Base-by-base conservation (phyloP, 163 green algal genomes). In the Chlorella variabilis region DNA sequence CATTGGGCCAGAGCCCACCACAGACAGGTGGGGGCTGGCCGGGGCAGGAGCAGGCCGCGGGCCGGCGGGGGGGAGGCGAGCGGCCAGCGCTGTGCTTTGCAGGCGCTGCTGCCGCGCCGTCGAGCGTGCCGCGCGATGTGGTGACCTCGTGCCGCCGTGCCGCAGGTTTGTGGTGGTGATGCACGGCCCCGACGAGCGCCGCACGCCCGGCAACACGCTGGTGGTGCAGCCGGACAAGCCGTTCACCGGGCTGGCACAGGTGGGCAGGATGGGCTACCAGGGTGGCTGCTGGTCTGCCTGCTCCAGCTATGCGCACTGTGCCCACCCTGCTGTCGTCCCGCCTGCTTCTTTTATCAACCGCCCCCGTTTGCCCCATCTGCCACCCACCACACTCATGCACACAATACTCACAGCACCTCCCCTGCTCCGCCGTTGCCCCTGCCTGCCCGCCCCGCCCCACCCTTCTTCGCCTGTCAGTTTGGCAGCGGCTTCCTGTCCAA, bases 191-290 rank as follows among this genome's bases (percentile, higher is more conserved):
- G 94, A 98, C 73, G 93, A 97, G 79, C 87, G 94, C 27, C 88
- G 93, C 42, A 96, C 95, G 3, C 96, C 96, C 0, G 96, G 96
- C 78, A 98, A 99, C 91, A 99, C 96, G 1, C 90, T 99, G 77
- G 95, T 95, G 25, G 96, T 99, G 84, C 93, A 98, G 85, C 90
- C 94, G 0, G 93, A 98, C 86, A 97, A 96, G 82, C 96, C 97
- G 0, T 99, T 93, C 85, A 80, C 74, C 0, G 74, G 74, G 2
- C 38, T 71, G 38, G 54, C 23, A 48, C 70, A 77, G 70, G 70
- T 66, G 70, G 29, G 42, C 4, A 20, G n/a, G n/a, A n/a, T n/a
- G n/a, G n/a, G n/a, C n/a, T n/a, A n/a, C n/a, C n/a, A n/a, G n/a
- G n/a, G n/a, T n/a, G n/a, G n/a, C n/a, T n/a, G n/a, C n/a, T n/a